These are phyloP conservation scores for Melampsora americana DNA, from an alignment of 1,284 basidiomycete genomes.

Conservation along the genomic window DNA sequence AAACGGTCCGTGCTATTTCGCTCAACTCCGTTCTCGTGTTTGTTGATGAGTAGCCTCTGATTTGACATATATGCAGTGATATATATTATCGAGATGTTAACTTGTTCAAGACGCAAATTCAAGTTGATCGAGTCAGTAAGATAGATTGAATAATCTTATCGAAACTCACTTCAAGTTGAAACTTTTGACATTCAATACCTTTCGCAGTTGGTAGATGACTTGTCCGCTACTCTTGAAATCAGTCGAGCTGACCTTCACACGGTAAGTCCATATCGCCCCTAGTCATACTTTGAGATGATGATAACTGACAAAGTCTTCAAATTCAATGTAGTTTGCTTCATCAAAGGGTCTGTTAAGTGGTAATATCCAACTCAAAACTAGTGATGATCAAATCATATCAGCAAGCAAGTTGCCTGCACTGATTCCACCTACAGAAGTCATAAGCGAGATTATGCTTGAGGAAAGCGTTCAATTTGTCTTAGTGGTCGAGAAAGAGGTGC, in stretches of 20 bases:
- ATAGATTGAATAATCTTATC: constrained; percentile 62
- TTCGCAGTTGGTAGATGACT: constrained; percentile 75
- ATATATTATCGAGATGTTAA: constrained; percentile 36
- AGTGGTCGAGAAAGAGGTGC: constrained; percentile 84
- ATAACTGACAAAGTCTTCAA: background rate
- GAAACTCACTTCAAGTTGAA: background rate
- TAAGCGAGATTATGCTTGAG: constrained; percentile 51
- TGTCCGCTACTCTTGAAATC: constrained; percentile 73
- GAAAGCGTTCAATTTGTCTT: constrained; percentile 76
- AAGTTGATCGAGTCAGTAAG: constrained; percentile 34
- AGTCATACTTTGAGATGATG: background rate
- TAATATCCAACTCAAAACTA: constrained; percentile 62
- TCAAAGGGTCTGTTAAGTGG: constrained; percentile 80
- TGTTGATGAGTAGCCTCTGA: background rate
- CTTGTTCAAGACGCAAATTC: constrained; percentile 18
- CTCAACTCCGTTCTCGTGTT: background rate
- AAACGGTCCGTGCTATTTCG: constrained; percentile 14
- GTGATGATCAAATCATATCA: constrained; percentile 61
- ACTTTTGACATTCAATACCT: background rate
- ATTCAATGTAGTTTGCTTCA: constrained; percentile 66
- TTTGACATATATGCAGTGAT: constrained; percentile 5
- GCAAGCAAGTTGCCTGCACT: constrained; percentile 37
- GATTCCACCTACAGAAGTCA: constrained; percentile 16
- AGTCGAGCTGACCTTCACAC: constrained; percentile 73
- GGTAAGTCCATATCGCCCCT: constrained; percentile 57